A percentile compares a stretch with the other conserved stretches of the same genome.
Evolutionary conservation across 2,329 filamentous ascomycete species (phyloP).

Genomic region (Dichotomopilus funicola): DNA sequence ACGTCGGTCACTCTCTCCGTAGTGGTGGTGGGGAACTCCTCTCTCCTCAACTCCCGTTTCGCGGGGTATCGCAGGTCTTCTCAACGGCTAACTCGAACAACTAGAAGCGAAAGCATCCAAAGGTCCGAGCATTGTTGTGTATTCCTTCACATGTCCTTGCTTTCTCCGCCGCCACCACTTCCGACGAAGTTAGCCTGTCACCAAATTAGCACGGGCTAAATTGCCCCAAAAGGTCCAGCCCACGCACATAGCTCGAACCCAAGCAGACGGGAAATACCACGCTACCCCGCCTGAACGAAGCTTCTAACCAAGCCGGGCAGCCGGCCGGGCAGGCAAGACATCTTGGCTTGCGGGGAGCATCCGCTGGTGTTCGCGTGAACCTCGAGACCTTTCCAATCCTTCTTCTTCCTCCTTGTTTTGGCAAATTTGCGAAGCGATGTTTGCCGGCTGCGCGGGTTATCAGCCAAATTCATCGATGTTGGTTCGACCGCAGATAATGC

Average conservation of each 20-base stretch:
- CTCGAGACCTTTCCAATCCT: too few species aligned
- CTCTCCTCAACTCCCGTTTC: too few species aligned
- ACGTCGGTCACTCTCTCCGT: too few species aligned
- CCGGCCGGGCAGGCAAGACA: not conserved
- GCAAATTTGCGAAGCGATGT: not conserved
- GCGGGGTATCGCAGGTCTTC: too few species aligned
- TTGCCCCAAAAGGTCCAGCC: not conserved
- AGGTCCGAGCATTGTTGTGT: too few species aligned
- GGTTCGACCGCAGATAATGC: not conserved
- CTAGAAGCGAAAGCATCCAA: too few species aligned
- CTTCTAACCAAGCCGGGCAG: slow-evolving; percentile 7
- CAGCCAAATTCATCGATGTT: not conserved
- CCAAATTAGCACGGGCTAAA: not conserved
- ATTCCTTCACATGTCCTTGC: too few species aligned
- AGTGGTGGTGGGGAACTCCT: too few species aligned
- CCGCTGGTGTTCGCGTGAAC: too few species aligned
- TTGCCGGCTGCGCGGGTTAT: not conserved
- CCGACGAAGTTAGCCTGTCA: not conserved
- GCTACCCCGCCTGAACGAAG: slow-evolving; percentile 8
- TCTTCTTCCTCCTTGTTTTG: not conserved
- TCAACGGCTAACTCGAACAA: too few species aligned
- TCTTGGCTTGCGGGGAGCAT: not conserved
- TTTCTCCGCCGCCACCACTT: not conserved
- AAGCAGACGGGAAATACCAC: slow-evolving; percentile 8
- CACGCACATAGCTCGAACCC: not conserved